Evolutionary conservation across 1,284 basidiomycete species (phyloP).

Genomic region (Leccinum pachyderme): DNA sequence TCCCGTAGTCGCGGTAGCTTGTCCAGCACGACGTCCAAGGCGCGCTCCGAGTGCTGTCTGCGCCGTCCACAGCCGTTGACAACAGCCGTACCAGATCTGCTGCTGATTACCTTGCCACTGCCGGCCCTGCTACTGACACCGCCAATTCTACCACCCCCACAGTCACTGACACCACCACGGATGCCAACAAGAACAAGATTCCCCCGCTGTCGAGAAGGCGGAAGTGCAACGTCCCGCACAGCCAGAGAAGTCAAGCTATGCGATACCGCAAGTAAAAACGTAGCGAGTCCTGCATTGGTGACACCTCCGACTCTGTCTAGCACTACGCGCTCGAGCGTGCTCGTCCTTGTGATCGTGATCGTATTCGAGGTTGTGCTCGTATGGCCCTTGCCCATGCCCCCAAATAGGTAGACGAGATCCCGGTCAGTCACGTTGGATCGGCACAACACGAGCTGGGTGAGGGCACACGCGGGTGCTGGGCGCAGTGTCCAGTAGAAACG

Average conservation of each 20-base stretch:
- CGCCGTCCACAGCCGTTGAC: neutral
- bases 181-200: constrained; percentile 16
- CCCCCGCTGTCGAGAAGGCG: constrained; percentile 14
- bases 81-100: neutral
- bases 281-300: constrained; percentile 20
- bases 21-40: constrained; percentile 18
- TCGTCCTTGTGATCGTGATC: neutral
- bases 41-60: constrained; percentile 16
- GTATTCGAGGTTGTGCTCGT: neutral
- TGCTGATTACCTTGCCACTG: neutral
- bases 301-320: constrained; percentile 21
- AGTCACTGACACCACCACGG: neutral
- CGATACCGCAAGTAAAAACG: constrained; percentile 17
- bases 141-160: neutral
- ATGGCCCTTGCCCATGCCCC: constrained; percentile 3
- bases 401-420: constrained; percentile 17
- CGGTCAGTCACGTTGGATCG: constrained; percentile 17
- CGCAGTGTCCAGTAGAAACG: constrained; percentile 13
- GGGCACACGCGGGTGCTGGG: constrained; percentile 14
- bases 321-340: constrained; percentile 20
- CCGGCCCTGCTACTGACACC: neutral
- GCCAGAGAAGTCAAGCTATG: constrained; percentile 15
- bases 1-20: constrained; percentile 20
- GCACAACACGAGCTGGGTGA: constrained; percentile 21
- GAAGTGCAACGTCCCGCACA: constrained; percentile 17